Base-by-base conservation (phyloP, 2,329 filamentous ascomycete genomes). In the Colletotrichum tropicicola region DNA sequence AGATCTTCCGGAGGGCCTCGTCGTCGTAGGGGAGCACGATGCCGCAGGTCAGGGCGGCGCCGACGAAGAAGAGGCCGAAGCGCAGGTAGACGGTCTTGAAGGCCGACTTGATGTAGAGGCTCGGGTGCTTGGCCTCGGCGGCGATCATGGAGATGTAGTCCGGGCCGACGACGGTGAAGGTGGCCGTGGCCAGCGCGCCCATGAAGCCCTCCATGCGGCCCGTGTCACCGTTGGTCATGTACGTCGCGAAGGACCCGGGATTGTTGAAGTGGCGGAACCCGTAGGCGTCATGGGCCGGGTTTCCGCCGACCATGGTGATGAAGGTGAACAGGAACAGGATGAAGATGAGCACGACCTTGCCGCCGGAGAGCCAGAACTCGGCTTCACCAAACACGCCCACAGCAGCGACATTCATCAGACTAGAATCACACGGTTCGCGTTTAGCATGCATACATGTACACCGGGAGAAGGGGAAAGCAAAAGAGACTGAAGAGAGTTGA, bases 201-300 rank as follows among this genome's bases (percentile, higher is more conserved):
- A 92, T 79, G 73, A 93, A 92, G 3, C 91, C 91, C 21, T 93
- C 82, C 71, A 91, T 93, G 51, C 85, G 84, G 35, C 92, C 92
- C 0, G 92, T 80, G 41, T 83, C 72, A 4, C 90, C 90, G 0
- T 79, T 19, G 4, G 62, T 65, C 23, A 67, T 60, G 41, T 67
- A 67, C 6, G 51, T 37, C 28, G 64, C 59, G 35, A 65, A 65
- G 12, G 62, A 32, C 17, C 70, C 70, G 43, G 62, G 54, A 21
- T 65, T 53, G 23, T 52, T 32, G 48, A 61, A 69, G 58, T 69
- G 65, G 17, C 59, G 44, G 61, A 69, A 71, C 6, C 71, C 71
- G 48, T 71, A 68, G 17, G 65, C 66, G 30, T 72, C 66, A n/a
- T 69, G 70, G 17, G 68, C 67, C 37, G 71, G 70, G 51, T 64